Base-by-base conservation (phyloP, 306 rosid species). In the Bauhinia variegata region DNA sequence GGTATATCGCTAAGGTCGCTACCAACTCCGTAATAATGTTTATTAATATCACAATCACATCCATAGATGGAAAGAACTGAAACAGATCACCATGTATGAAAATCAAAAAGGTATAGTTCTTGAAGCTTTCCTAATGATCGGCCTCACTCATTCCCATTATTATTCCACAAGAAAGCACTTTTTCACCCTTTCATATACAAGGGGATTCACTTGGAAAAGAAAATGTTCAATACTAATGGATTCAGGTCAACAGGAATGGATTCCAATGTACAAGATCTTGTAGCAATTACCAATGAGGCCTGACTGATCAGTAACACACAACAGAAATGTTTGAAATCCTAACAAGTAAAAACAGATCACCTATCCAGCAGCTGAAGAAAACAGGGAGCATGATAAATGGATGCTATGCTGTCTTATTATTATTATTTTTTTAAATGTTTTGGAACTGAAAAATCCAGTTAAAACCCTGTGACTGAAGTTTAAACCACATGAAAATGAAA, bases 1-100 rank as follows among this genome's bases (percentile, higher is more conserved):
- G 46, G 28, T 23, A 41, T 4, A 39, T 56, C 18, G 48, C 61
- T 23, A 3, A 13, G 75, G 34, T 14, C 39, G 50, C 33, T 10
- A 44, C 19, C 61, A 49, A 13, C 57, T 23, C 17, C 16, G 8
- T 38, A 58, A 28, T 46, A 15, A 31, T 17, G 55, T 57, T 37
- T 53, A 72, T 59, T 19, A 30, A 39, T 33, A 28, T 37, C 34
- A 60, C 37, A 60, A 32, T 18, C 37, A 51, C 19, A 33, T 4
- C 28, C 54, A 39, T 16, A 5, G 56, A 43, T 36, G 33, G 42
- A 59, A 63, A 64, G 66, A 55, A 37, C 44, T 55, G 18, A 55
- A 64, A 11, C 47, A 47, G 48, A 46, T 44, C 46, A 47, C 47
- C 61, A 11, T 56, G 46, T 8, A 63, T 43, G 19, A 11, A 44